Conservation (phyloP, 2,329 filamentous ascomycete species). For the Colletotrichum simmondsii region DNA sequence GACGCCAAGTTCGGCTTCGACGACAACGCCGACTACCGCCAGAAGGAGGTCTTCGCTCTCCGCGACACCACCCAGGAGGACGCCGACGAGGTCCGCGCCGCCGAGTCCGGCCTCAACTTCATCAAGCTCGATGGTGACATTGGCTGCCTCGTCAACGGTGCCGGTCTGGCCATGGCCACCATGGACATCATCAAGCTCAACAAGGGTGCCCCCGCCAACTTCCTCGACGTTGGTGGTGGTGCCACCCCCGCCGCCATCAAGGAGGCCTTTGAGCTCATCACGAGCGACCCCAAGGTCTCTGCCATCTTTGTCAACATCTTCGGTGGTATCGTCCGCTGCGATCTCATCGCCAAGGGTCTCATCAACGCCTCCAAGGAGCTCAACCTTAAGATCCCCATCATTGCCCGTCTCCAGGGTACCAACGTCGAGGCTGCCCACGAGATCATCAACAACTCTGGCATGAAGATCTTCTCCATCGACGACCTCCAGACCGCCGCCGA, state of each 20-base stretch:
- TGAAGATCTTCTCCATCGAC: slow-evolving; percentile 99
- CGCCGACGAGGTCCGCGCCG: slow-evolving; percentile 93
- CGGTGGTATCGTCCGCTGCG: slow-evolving; percentile 97
- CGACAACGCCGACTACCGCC: slow-evolving; percentile 98
- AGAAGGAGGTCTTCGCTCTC: slow-evolving; percentile 95
- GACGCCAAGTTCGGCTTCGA: slow-evolving; percentile 99
- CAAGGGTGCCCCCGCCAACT: slow-evolving; percentile 95
- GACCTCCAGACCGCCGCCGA: slow-evolving; percentile 97
- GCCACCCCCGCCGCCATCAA: slow-evolving; percentile 96
- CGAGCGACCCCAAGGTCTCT: slow-evolving; percentile 96
- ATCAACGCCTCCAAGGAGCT: slow-evolving; percentile 95
- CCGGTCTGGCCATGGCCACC: slow-evolving; percentile 98
- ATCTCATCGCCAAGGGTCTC: slow-evolving; percentile 95
- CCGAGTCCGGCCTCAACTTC: slow-evolving; percentile 96
- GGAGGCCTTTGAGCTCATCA: slow-evolving; percentile 98
- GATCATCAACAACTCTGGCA: slow-evolving; percentile 93
- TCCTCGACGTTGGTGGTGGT: slow-evolving; percentile 97
- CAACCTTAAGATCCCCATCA: slow-evolving; percentile 96
- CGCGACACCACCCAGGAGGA: slow-evolving; percentile 97
- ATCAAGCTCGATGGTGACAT: slow-evolving; percentile 99
- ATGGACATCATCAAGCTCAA: slow-evolving; percentile 99
- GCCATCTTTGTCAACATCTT: slow-evolving; percentile 99
- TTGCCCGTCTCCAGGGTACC: slow-evolving; percentile 96
- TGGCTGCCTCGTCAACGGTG: slow-evolving; percentile 98
- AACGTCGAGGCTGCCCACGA: slow-evolving; percentile 97